phyloP scores from a whole-genome alignment of 2,329 filamentous ascomycete species.

The Hypoxylon sp. region DNA sequence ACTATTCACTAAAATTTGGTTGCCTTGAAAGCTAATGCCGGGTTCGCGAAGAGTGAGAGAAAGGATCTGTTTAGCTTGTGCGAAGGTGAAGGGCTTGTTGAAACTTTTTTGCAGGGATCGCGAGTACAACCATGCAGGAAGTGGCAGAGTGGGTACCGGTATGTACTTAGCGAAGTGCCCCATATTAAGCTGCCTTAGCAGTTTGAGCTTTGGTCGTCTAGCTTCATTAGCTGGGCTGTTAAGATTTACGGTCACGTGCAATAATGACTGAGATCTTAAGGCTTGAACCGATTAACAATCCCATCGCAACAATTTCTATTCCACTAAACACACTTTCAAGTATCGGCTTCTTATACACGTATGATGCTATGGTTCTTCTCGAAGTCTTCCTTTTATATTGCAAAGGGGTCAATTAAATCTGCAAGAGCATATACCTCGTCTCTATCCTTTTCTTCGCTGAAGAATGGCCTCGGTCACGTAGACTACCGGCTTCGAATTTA shows the following conservation, averaged over 20 bases:
- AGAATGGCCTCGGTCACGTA: slow-evolving; percentile 17
- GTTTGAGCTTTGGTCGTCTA: no score
- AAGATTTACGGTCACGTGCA: slow-evolving; percentile 22
- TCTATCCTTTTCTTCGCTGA: neutral
- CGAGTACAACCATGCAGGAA: slow-evolving; percentile 3
- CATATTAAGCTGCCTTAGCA: neutral
- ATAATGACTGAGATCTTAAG: slow-evolving; percentile 5
- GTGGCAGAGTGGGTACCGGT: slow-evolving; percentile 11
- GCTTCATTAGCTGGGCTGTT: neutral
- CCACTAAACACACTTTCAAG: neutral
- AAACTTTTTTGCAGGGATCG: slow-evolving; percentile 47
- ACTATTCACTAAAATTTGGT: neutral
- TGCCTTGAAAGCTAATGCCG: neutral
- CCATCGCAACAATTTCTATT: slow-evolving; percentile 5
- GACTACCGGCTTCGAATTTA: neutral
- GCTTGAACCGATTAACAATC: neutral
- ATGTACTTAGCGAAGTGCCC: slow-evolving; percentile 16
- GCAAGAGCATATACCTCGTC: neutral
- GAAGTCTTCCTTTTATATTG: neutral
- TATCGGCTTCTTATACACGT: neutral
- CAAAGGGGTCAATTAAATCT: neutral
- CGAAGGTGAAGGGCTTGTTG: slow-evolving; percentile 20
- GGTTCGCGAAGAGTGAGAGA: slow-evolving; percentile 19
- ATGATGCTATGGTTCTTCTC: neutral
- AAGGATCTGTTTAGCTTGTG: slow-evolving; percentile 16